These are phyloP conservation scores for Ophiostoma ips DNA, from an alignment of 2,329 filamentous ascomycete species.

Conservation along the genomic window DNA sequence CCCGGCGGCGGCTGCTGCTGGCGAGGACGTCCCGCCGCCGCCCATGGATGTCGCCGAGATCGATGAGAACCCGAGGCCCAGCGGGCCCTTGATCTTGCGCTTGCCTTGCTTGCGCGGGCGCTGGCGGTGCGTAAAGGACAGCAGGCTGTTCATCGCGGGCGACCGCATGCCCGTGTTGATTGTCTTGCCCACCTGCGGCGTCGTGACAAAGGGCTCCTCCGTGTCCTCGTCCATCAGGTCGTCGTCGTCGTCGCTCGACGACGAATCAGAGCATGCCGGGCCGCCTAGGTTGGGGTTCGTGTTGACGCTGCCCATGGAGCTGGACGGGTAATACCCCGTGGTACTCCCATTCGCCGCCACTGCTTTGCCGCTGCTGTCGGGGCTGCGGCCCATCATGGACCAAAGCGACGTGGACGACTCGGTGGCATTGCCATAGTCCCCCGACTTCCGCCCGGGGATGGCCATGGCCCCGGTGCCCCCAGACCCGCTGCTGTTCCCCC, in stretches of 20 bases:
- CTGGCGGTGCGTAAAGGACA: constrained; percentile 72
- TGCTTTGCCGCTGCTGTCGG: constrained; percentile 36
- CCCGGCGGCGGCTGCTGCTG: constrained; percentile 8
- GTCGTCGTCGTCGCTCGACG: constrained; percentile 58
- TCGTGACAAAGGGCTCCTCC: constrained; percentile 69
- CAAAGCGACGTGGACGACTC: constrained; percentile 61
- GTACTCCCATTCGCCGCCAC: background rate
- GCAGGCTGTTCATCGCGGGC: constrained; percentile 59
- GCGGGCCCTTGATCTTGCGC: constrained; percentile 31
- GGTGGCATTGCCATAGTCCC: constrained; percentile 35
- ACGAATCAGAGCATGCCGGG: constrained; percentile 57
- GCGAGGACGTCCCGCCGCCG: constrained; percentile 15
- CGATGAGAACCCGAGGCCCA: constrained; percentile 37
- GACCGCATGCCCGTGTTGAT: constrained; percentile 36
- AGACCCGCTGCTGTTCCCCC: constrained; percentile 29
- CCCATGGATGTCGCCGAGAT: constrained; percentile 17
- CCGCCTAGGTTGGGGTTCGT: constrained; percentile 3
- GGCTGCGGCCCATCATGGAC: constrained; percentile 50
- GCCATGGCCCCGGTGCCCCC: constrained; percentile 33
- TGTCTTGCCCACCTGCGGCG: constrained; percentile 59
- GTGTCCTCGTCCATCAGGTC: constrained; percentile 59
- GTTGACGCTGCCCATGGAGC: constrained; percentile 65
- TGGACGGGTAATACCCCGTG: constrained; percentile 49
- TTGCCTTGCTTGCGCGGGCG: constrained; percentile 55
- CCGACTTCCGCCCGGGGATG: constrained; percentile 36